phyloP scores from a whole-genome alignment of 305 asterid genomes.

The Rubia tinctorum region DNA sequence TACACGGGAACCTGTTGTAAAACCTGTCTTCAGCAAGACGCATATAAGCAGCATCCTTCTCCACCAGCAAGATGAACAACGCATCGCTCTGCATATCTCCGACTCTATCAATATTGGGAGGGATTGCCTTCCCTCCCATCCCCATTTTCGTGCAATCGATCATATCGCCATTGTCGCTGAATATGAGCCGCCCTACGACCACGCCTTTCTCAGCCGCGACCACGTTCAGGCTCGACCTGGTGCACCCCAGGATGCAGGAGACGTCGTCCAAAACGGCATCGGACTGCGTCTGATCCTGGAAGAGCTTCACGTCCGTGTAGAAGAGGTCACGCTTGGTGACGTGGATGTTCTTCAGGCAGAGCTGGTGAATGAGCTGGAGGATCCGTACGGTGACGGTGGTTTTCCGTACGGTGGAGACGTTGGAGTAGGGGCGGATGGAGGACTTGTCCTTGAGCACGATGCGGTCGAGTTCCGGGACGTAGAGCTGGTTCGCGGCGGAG shows the following conservation, averaged over 20 bases:
- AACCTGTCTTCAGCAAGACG: constrained; percentile 81
- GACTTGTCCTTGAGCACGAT: constrained; percentile 76
- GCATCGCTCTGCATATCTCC: constrained; percentile 97
- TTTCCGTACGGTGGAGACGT: constrained; percentile 75
- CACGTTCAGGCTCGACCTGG: constrained; percentile 76
- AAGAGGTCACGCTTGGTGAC: constrained; percentile 92
- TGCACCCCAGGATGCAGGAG: constrained; percentile 76
- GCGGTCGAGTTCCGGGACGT: constrained; percentile 82
- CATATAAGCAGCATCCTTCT: constrained; percentile 89
- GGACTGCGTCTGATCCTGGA: constrained; percentile 74
- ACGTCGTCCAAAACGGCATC: constrained; percentile 88
- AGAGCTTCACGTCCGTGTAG: constrained; percentile 89
- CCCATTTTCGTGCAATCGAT: constrained; percentile 94
- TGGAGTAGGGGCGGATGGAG: constrained; percentile 68
- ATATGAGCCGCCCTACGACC: constrained; percentile 71
- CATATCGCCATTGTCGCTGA: constrained; percentile 83
- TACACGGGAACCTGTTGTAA: constrained; percentile 80
- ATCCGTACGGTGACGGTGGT: constrained; percentile 73
- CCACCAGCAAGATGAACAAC: constrained; percentile 69
- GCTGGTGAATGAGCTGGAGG: constrained; percentile 79
- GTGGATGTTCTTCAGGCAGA: constrained; percentile 68
- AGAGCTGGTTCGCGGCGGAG: constrained; percentile 74
- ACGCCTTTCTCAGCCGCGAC: constrained; percentile 84
- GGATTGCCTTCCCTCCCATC: constrained; percentile 90
- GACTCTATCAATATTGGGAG: constrained; percentile 85